Base-by-base conservation (phyloP, 495 filamentous ascomycete species). In the Xylaria nigripes region DNA sequence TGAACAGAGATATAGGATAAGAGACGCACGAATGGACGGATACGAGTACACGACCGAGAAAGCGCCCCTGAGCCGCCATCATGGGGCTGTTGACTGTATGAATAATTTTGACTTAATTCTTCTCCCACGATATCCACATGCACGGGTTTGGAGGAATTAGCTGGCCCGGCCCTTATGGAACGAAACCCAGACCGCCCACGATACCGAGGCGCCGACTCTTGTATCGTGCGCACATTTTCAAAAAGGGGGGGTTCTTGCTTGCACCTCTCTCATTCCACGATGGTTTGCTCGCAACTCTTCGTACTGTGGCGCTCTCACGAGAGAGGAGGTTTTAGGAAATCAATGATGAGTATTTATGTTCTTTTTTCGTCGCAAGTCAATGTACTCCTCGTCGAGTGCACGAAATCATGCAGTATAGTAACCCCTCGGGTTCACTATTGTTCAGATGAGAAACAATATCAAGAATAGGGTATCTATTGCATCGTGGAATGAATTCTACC, bases 41-140 rank as follows among this genome's bases (percentile, higher is more conserved):
- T 32, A 48, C 45, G 44, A 54, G 22, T 48, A 32, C 8, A 47
- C 34, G 51, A 43, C 24, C 51, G 44, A 54, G n/a, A 36, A 2
- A 13, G 9, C 22, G 6, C 24, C 10, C 21, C 19, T 6, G 4
- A 24, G 8, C 18, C 32, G 1, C 46, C 30, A 8, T 42, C 32
- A 46, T 34, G 32, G 12, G 15, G 36, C 19, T 46, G 1, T 38
- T 40, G 30, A 22, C 25, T 44, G 18, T 23, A 45, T 32, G 24
- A 42, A 9, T 24, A 23, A n/a, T 16, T 30, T 24, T 36, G 24
- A 7, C 22, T 19, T 43, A 41, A 6, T 10, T 13, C 43, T 10
- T 23, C 34, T 46, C 32, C 40, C 43, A 53, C 21, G 50, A 46
- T 45, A 44, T 34, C 41, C 24, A 46, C 12, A 27, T 36, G 9